Base-by-base conservation (phyloP, 805 yeast genomes). In the Starmera quercuum region DNA sequence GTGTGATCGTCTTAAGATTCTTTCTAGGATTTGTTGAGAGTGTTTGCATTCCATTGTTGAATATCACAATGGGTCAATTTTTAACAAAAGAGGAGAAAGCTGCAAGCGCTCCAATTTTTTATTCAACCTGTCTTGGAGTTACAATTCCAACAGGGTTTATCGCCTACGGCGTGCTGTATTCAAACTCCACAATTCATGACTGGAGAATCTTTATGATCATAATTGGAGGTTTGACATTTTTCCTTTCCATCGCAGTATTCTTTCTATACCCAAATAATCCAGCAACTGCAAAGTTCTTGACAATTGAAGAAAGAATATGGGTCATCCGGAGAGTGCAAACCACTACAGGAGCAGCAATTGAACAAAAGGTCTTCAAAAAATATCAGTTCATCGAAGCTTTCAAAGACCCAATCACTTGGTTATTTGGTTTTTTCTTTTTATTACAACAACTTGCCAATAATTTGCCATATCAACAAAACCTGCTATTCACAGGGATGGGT, bases 171-270 rank as follows among this genome's bases (percentile, higher is more conserved):
- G 58, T 61, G 5, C 30, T 61, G 7, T 51, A 50, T 34, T 38
- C 61, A 13, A 30, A 51, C 16, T 29, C 57, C 0, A 9, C 42
- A 7, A 46, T 60, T 18, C 47, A 59, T 17, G 39, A 58, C 10
- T 79, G 83, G 82, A 68, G 71, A 43, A 47, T 77, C 13, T 66
- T 75, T 35, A 69, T 66, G 53, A 66, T 77, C 22, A 68, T 75
- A 32, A 63, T 71, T 34, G 85, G 83, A 31, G 68, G 74, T 11
- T 49, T 72, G 26, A 72, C 83, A 0, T 56, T 75, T 16, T 18
- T 67, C 15, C 38, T 64, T 24, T 49, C 65, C 2, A 28, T 60
- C 2, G 30, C 58, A 5, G 49, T 66, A 4, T 47, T 53, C 33
- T 60, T 62, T 38, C 32, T 62, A 15, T 76, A 73, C 44, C 84